Evolutionary conservation across 495 filamentous ascomycete genomes (phyloP), one percentile per base, ranked within the genome.

Genomic region (Bryoglossum gracile): DNA sequence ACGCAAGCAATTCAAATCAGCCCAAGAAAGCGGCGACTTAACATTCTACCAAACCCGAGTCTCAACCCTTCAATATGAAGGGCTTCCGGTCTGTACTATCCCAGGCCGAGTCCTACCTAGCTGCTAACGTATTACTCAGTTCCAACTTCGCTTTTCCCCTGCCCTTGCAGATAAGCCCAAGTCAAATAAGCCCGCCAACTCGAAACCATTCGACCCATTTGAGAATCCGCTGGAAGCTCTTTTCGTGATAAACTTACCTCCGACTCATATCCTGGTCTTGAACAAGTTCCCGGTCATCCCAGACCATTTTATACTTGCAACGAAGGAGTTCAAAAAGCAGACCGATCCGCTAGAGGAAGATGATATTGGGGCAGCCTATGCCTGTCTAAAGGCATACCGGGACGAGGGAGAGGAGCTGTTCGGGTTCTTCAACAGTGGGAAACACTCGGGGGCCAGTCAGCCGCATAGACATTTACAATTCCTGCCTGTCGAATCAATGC

Each of bases 221-320:
- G 72, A 80, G 39, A 74, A 82, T 46, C 87, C 86, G 1, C 63
- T 71, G 0, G 61, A 69, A 16, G 73, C 75, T 1, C 74, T 94
- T 19, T 69, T 87, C 46, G 64, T 91, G 48, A 67, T 77, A 32
- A 66, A 76, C 11, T 62, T 84, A 8, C 71, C 76, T 0, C 63
- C 66, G 0, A 67, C 68, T 6, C 84, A 91, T 63, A 64, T 73
- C 49, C 70, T 91, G 30, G 77, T 91, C 21, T 67, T 94, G 39
- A 91, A 91, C 67, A 91, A 89, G 61, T 94, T 79, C 59, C 84
- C 87, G 14, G 74, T 94, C 16, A 86, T 89, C 24, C 75, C 77
- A 0, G 74, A 86, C 41, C 87, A 94, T 62, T 88, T 86, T 65
- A 87, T 94, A 50, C 72, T 94, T 41, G 75, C 81, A 0, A 94